Evolutionary conservation across 2,329 filamentous ascomycete species (phyloP).

Genomic region (Arthrocladium fulminans): DNA sequence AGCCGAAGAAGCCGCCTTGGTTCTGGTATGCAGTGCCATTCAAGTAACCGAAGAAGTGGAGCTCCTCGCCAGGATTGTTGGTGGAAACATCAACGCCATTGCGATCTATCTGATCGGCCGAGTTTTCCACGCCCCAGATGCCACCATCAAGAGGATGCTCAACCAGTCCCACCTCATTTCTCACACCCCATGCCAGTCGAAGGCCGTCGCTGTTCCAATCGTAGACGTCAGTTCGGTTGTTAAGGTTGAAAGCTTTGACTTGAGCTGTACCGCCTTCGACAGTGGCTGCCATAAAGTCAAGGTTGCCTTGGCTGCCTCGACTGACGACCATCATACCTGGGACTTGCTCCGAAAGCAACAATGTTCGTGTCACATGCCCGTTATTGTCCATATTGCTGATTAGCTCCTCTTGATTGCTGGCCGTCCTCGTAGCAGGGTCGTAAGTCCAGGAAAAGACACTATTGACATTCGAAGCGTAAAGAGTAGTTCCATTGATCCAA

Average conservation of each 20-base stretch:
- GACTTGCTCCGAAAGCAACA: slow-evolving; percentile 50
- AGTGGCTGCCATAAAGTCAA: slow-evolving; percentile 48
- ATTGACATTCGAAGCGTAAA: slow-evolving; percentile 49
- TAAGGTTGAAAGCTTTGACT: slow-evolving; percentile 54
- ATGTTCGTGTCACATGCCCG: slow-evolving; percentile 58
- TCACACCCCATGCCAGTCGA: slow-evolving; percentile 57
- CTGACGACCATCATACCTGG: slow-evolving; percentile 55
- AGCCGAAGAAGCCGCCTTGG: slow-evolving; percentile 53
- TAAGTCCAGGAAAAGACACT: slow-evolving; percentile 60
- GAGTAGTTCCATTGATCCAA: slow-evolving; percentile 40
- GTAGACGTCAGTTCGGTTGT: slow-evolving; percentile 33
- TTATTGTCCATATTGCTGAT: slow-evolving; percentile 53
- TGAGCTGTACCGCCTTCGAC: slow-evolving; percentile 53
- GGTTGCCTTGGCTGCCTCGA: slow-evolving; percentile 55
- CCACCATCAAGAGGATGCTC: slow-evolving; percentile 40
- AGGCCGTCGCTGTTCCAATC: slow-evolving; percentile 44
- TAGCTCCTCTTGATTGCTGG: slow-evolving; percentile 44
- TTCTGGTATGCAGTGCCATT: slow-evolving; percentile 37
- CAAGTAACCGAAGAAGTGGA: slow-evolving; percentile 62
- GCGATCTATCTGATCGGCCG: slow-evolving; percentile 54
- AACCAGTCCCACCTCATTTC: slow-evolving; percentile 63
- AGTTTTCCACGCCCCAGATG: slow-evolving; percentile 59
- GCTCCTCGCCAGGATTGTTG: slow-evolving; percentile 63
- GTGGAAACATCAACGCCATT: slow-evolving; percentile 53
- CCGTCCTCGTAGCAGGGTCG: slow-evolving; percentile 41